Conservation (phyloP, 1,139 yeast genomes). For the Wickerhamomyces sp. region DNA sequence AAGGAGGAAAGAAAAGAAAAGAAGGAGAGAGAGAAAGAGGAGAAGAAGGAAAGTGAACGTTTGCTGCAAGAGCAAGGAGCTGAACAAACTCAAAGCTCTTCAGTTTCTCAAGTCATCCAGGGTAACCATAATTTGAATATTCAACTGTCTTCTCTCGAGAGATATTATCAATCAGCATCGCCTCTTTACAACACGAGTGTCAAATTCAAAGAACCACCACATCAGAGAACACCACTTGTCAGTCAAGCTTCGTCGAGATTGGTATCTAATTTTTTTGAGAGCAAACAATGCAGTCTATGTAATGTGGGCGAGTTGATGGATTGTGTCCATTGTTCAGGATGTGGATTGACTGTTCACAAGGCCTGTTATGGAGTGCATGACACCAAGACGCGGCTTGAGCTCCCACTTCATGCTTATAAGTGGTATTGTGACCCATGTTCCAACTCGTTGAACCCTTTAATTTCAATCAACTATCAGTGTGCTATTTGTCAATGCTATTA, state of each 20-base stretch:
- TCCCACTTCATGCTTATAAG: slow-evolving; percentile 22
- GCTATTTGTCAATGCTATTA: slow-evolving; percentile 59
- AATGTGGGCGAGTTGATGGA: slow-evolving; percentile 1
- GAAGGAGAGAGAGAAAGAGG: neutral
- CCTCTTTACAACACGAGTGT: slow-evolving; percentile 12
- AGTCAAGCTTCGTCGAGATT: slow-evolving; percentile 2
- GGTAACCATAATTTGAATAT: slow-evolving; percentile 6
- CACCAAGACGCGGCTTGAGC: neutral
- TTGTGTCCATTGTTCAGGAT: slow-evolving; percentile 48
- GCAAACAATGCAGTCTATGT: slow-evolving; percentile 17
- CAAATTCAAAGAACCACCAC: slow-evolving; percentile 16
- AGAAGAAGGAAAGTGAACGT: slow-evolving; percentile 2
- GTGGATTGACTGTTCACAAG: slow-evolving; percentile 71
- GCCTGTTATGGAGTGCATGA: slow-evolving; percentile 58
- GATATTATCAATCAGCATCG: slow-evolving; percentile 15
- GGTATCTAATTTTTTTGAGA: neutral
- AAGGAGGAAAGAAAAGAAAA: slow-evolving; percentile 10
- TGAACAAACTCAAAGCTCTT: slow-evolving; percentile 1
- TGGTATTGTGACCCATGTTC: slow-evolving; percentile 88
- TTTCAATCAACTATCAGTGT: slow-evolving; percentile 60
- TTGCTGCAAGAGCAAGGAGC: slow-evolving; percentile 12
- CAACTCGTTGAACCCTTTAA: slow-evolving; percentile 60
- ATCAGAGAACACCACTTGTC: slow-evolving; percentile 6
- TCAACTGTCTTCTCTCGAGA: slow-evolving; percentile 10
- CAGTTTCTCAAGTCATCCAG: slow-evolving; percentile 10